A percentile compares a stretch with the other conserved stretches of the same genome.
Evolutionary conservation across 768 basidiomycete genomes (phyloP).

Genomic region (Roridomyces roridus): DNA sequence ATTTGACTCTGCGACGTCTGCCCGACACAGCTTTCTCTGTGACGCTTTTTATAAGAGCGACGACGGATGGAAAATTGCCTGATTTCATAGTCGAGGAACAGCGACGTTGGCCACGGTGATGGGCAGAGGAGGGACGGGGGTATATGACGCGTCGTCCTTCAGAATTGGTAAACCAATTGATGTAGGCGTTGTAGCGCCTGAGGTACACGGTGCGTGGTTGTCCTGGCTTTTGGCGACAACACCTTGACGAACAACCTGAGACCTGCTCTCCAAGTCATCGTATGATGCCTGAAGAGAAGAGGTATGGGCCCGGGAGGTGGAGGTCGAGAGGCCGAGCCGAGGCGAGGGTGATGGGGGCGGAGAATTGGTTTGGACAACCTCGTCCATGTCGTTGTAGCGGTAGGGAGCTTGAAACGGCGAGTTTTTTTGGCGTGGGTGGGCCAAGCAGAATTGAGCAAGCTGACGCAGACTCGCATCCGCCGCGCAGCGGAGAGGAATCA

Average conservation of each 20-base stretch:
- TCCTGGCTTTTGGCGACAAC: neutral
- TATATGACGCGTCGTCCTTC: neutral
- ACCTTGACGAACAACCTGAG: neutral
- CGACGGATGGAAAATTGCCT: too few species aligned
- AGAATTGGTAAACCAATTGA: neutral
- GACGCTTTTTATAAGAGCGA: too few species aligned
- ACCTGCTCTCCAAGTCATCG: neutral
- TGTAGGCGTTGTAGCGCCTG: neutral
- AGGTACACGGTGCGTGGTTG: neutral
- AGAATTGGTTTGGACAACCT: neutral
- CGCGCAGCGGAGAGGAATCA: too few species aligned
- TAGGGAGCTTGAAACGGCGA: neutral
- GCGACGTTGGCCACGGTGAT: constrained; percentile 10
- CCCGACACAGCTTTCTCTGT: too few species aligned
- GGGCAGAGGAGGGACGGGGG: neutral
- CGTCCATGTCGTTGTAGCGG: constrained; percentile 4
- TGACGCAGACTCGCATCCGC: too few species aligned
- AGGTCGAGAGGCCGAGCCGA: too few species aligned
- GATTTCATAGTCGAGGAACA: neutral
- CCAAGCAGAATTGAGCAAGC: too few species aligned
- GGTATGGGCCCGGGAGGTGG: neutral
- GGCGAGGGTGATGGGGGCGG: too few species aligned
- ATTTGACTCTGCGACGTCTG: too few species aligned
- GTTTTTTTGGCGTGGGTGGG: constrained; percentile 6
- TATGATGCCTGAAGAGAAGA: neutral